Evolutionary conservation across 2,329 filamentous ascomycete genomes (phyloP).

Genomic region (Plenodomus lindquistii): DNA sequence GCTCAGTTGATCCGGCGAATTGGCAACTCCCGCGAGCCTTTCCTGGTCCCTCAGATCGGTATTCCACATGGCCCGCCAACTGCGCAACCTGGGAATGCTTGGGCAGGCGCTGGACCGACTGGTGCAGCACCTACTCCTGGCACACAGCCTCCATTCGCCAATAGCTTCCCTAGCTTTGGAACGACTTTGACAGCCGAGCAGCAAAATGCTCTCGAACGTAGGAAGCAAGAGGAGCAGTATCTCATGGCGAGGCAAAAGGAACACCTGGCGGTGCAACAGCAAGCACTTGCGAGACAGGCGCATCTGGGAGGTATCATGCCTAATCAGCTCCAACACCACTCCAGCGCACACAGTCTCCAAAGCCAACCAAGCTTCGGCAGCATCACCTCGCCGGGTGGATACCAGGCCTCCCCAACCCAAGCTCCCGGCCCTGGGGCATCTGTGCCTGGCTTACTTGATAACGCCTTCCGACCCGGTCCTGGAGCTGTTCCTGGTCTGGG

Average conservation of each 20-base stretch:
- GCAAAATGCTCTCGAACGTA: conserved; percentile 92
- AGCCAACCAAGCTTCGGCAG: conserved; percentile 96
- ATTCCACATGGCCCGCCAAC: conserved; percentile 82
- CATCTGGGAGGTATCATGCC: conserved; percentile 57
- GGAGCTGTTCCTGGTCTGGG: conserved; percentile 47
- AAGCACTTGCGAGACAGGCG: conserved; percentile 72
- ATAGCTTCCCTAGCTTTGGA: conserved; percentile 93
- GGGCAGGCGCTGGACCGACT: conserved; percentile 45
- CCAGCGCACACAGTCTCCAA: conserved; percentile 92
- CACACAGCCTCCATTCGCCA: conserved; percentile 80
- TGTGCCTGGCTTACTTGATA: conserved; percentile 72
- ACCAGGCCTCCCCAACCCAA: conserved; percentile 63
- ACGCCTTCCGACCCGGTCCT: conserved; percentile 47
- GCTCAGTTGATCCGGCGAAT: conserved; percentile 94
- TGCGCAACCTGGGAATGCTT: conserved; percentile 50
- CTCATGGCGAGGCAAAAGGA: conserved; percentile 96
- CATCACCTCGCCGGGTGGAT: conserved; percentile 82
- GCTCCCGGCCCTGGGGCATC: conserved; percentile 49
- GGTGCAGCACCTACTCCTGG: conserved; percentile 42
- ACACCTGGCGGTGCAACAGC: conserved; percentile 83
- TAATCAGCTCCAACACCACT: conserved; percentile 83
- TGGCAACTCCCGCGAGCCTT: conserved; percentile 95
- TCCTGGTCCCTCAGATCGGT: conserved; percentile 95
- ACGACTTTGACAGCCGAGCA: conserved; percentile 96
- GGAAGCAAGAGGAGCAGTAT: conserved; percentile 98